Conservation (phyloP, 2,329 filamentous ascomycete genomes). For the Fusarium sp. region DNA sequence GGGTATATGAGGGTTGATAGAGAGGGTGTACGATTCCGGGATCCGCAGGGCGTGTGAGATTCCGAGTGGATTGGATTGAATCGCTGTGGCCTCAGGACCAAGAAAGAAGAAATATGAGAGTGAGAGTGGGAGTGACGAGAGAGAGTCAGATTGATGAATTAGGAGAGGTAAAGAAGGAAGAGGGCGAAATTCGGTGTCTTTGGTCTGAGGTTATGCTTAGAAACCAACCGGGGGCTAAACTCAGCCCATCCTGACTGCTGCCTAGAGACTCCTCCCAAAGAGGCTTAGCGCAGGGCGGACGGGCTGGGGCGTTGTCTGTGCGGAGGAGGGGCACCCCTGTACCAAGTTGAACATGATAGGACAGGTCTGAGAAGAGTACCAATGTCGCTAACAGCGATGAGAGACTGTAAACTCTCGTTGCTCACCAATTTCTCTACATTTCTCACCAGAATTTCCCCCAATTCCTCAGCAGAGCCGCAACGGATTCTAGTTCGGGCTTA, state of each 20-base stretch:
- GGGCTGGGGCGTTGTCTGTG: constrained; percentile 48
- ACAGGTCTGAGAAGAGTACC: not conserved
- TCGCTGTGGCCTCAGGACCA: constrained; percentile 39
- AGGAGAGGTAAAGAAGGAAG: constrained; percentile 27
- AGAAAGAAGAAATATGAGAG: constrained; percentile 4
- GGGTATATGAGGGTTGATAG: constrained; percentile 45
- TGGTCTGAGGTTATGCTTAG: constrained; percentile 45
- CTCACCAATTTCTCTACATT: not conserved
- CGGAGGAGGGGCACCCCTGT: constrained; percentile 42
- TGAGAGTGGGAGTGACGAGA: not conserved
- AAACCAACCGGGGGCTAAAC: constrained; percentile 40
- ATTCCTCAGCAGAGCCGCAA: constrained; percentile 35
- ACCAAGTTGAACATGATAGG: constrained; percentile 28
- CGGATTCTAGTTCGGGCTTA: constrained; percentile 24
- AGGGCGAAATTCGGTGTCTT: constrained; percentile 28
- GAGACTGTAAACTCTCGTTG: not conserved
- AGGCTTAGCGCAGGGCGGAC: constrained; percentile 30
- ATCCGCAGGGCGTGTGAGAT: constrained; percentile 27
- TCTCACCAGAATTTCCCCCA: constrained; percentile 8
- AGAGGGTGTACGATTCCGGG: constrained; percentile 21
- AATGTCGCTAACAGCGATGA: constrained; percentile 7
- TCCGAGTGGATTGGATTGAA: constrained; percentile 5
- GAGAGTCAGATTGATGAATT: constrained; percentile 6
- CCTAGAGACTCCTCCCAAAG: constrained; percentile 45
- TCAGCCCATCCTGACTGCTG: constrained; percentile 51